A percentile compares a stretch with the other conserved stretches of the same genome.
These are phyloP conservation scores for Colletotrichum echinochloae DNA, from an alignment of 2,329 filamentous ascomycete genomes.

Conservation along the genomic window DNA sequence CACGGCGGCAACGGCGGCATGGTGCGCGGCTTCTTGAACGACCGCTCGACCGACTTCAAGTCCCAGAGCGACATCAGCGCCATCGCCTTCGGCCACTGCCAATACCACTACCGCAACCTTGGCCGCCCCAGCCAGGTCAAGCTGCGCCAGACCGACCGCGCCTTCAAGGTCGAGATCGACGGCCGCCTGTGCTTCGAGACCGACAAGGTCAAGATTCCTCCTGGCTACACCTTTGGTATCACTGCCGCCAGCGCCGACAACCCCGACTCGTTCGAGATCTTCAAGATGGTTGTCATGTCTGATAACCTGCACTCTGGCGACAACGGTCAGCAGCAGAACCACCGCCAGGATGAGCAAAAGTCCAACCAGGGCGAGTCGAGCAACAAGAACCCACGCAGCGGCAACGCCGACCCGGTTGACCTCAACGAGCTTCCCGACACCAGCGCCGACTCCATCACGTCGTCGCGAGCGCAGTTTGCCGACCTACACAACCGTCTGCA, in stretches of 20 bases:
- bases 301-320: conserved; percentile 55
- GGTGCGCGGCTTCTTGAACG: conserved; percentile 93
- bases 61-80: conserved; percentile 81
- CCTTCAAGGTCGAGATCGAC: conserved; percentile 85
- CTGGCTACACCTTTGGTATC: conserved; percentile 87
- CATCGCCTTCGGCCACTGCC: conserved; percentile 93
- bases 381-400: conserved; percentile 43
- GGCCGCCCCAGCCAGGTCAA: conserved; percentile 85
- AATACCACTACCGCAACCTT: conserved; percentile 90
- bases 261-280: conserved; percentile 94
- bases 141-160: conserved; percentile 71
- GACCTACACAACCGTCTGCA: conserved; percentile 90
- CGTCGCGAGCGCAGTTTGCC: conserved; percentile 74
- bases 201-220: conserved; percentile 80
- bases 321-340: conserved; percentile 48
- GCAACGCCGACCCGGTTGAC: conserved; percentile 51
- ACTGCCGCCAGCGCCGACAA: conserved; percentile 90
- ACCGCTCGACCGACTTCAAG: conserved; percentile 84
- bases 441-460: conserved; percentile 60
- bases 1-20: conserved; percentile 83
- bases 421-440: conserved; percentile 59
- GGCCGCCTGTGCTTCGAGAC: conserved; percentile 86
- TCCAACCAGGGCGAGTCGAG: conserved; percentile 44
- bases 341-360: conserved; percentile 48
- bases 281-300: conserved; percentile 83